A percentile compares a stretch with the other conserved stretches of the same genome.
Conservation (phyloP, 257 asterid genomes). For the Asclepias syriaca region DNA sequence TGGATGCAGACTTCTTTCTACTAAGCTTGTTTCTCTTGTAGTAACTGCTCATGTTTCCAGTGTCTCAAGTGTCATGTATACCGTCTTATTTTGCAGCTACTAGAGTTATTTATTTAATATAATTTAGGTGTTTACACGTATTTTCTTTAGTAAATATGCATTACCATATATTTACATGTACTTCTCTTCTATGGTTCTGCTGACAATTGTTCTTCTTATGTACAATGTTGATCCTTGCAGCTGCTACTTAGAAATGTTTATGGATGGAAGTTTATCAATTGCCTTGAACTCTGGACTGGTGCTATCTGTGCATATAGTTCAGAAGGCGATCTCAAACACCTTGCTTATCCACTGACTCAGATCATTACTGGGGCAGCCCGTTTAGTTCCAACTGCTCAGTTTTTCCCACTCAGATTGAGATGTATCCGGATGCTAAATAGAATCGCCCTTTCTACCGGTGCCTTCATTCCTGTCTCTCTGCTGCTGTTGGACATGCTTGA, state of each 20-base stretch:
- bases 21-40: background rate
- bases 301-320: conserved; percentile 72
- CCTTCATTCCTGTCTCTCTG: conserved; percentile 76
- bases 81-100: background rate
- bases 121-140: background rate
- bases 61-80: background rate
- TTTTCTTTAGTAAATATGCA: background rate
- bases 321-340: conserved; percentile 70
- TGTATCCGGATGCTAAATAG: conserved; percentile 90
- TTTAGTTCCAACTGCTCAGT: conserved; percentile 81
- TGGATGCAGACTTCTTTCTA: background rate
- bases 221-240: conserved; percentile 31
- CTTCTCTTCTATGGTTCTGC: background rate
- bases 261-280: conserved; percentile 87
- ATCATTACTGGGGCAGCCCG: conserved; percentile 88
- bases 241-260: conserved; percentile 80
- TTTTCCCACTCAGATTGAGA: conserved; percentile 85
- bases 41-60: background rate
- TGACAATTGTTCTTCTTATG: background rate
- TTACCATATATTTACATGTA: background rate
- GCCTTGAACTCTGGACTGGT: conserved; percentile 97
- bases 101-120: background rate
- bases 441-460: conserved; percentile 70
- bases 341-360: conserved; percentile 88
- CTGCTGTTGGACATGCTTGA: conserved; percentile 85